Conservation (phyloP, 257 asterid species). For the Solanum chaucha region DNA sequence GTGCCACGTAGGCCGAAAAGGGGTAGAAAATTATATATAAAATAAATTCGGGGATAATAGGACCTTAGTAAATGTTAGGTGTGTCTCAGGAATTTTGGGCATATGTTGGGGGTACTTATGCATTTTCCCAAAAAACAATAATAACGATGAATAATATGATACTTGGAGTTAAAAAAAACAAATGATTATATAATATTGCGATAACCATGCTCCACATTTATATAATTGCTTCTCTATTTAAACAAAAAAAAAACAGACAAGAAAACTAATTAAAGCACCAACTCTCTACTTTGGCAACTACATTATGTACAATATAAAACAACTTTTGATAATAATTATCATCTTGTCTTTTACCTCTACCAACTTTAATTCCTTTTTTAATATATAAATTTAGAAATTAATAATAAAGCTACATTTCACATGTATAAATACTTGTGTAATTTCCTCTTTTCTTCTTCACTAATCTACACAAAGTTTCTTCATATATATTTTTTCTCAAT, state of each 20-base stretch:
- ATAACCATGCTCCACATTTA: no score
- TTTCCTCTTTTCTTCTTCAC: background rate
- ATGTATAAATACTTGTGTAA: background rate
- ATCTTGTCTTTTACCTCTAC: background rate
- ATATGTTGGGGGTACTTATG: no score
- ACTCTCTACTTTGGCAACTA: background rate
- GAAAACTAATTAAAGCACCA: background rate
- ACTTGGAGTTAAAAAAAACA: background rate
- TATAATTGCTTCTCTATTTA: no score
- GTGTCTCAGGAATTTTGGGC: no score
- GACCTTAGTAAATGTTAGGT: no score
- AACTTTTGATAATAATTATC: background rate
- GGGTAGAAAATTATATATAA: no score
- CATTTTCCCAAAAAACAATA: no score
- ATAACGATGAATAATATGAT: no score
- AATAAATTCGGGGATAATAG: no score
- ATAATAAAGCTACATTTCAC: background rate
- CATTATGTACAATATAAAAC: background rate
- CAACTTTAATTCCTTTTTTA: background rate
- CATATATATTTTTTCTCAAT: background rate
- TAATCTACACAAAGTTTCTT: background rate
- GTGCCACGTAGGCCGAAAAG: no score
- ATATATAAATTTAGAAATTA: background rate
- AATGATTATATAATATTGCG: no score
- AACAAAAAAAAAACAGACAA: no score